Evolutionary conservation across 371 early-diverging fungal genomes (phyloP), one percentile per base, ranked within the genome.

Genomic region (Rhizopus delemar): DNA sequence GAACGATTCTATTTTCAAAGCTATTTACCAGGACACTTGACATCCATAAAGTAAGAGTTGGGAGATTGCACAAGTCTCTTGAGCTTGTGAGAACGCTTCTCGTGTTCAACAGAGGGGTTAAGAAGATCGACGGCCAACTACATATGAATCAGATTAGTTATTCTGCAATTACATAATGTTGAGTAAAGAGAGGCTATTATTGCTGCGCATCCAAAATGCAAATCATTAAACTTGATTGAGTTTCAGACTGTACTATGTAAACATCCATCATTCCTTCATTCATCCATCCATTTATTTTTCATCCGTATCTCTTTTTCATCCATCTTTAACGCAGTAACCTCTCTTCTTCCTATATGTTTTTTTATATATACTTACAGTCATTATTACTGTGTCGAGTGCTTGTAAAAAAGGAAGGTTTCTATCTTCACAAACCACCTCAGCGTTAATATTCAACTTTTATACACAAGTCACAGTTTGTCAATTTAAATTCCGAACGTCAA

Each of bases 31-130:
- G 91, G 87, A 90, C 99, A 99, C 89, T 98, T 98, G 68, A 99
- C 99, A 75, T 99, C 98, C 98, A 99, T 99, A 86, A 99, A 99
- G 91, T 90, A 99, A 46, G 99, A 98, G 93, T 99, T 98, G 69
- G 98, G 96, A 75, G 90, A 90, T 85, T 96, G 99, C 72, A 99
- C 99, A 63, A 99, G 88, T 80, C 99, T 90, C 93, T 99, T 99
- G 70, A 97, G 91, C 92, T 99, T 99, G 95, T 98, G 96, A 74
- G 86, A 83, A 74, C 92, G 90, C 85, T 88, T 88, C 86, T 98
- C 93, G 78, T 88, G 85, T 75, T 94, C 93, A 77, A 88, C 85
- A 70, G 95, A 87, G 63, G 99, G 99, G 91, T 98, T 97, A 70
- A 98, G 90, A 83, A 99, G 93, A 86, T 99, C 99, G 76, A 96